Base-by-base conservation (phyloP, 768 basidiomycete genomes). In the Suillus variegatus region DNA sequence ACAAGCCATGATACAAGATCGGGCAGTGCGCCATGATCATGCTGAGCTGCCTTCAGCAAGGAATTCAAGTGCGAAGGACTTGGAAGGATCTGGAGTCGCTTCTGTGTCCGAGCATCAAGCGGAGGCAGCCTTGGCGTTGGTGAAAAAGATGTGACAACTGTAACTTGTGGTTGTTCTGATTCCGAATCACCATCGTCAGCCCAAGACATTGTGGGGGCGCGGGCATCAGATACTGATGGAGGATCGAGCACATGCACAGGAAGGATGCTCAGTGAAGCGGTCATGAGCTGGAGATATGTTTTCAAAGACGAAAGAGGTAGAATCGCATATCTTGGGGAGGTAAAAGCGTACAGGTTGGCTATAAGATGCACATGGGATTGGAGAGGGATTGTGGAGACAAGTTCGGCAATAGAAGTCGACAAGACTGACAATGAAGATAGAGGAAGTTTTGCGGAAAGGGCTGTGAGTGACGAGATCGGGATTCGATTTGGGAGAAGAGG, bases 401-500 rank as follows among this genome's bases (percentile, higher is more conserved):
- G 41, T 75, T 55, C 60, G 62, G 72, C 46, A 49, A 74, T 65
- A 57, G 60, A 74, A 46, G 74, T 73, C 61, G 71, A 75, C 61
- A 83, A 65, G 22, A 75, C 66, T 64, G 77, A 69, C 28, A 84
- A 63, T 13, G 78, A 75, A 14, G 78, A 73, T 22, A 88, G 80
- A 2, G 94, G 93, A 14, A 96, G 80, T 12, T 82, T 80, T 18
- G 86, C 80, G 18, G 90, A 87, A 47, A 98, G 80, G 28, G 82
- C 76, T 4, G 87, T 86, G 43, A 97, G 83, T 25, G 86, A 82
- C 0, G 78, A 74, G 25, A 88, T 79, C 43, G 86, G 90, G 55
- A 91, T 79, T 9, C 87, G 90, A 75, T 92, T 90, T 1, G 93
- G 94, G 0, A 98, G 82, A 0, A 94, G 78, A 0, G 92, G 91